Conservation (phyloP, 306 rosid species). For the Quercus glauca region DNA sequence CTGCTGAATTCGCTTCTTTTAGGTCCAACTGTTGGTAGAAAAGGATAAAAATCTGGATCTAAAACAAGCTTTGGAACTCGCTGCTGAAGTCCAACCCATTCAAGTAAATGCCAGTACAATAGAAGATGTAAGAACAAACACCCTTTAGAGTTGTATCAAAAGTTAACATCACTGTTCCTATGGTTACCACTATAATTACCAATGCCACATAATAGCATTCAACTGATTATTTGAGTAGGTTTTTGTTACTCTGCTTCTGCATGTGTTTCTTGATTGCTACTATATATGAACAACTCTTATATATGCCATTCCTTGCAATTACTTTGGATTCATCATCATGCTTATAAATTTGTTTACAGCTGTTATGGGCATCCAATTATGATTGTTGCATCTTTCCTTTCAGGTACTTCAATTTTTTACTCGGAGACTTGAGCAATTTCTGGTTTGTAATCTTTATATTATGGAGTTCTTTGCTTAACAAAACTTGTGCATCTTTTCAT, state of each 20-base stretch:
- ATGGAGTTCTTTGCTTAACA: constrained; percentile 1
- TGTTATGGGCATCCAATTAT: constrained; percentile 12
- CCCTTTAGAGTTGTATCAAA: background rate
- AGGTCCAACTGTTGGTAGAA: constrained; percentile 94
- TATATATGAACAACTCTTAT: background rate
- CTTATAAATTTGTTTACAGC: background rate
- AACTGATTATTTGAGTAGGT: background rate
- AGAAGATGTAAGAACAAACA: constrained; percentile 53
- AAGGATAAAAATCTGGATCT: constrained; percentile 72
- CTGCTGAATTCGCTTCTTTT: constrained; percentile 25
- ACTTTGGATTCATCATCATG: background rate
- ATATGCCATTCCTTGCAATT: background rate
- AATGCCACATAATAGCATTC: background rate
- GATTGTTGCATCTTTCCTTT: constrained; percentile 22
- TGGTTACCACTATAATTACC: background rate
- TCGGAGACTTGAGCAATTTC: constrained; percentile 89
- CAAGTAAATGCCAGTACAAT: constrained; percentile 50
- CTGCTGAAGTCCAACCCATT: constrained; percentile 69
- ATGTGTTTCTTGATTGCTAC: background rate
- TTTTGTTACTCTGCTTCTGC: background rate
- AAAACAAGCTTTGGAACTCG: constrained; percentile 71
- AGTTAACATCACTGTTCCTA: background rate
- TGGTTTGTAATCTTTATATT: constrained; percentile 51
- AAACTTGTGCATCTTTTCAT: background rate
- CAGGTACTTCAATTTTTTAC: constrained; percentile 80